Conservation (phyloP, 768 basidiomycete species). For the Rubroboletus satanas region DNA sequence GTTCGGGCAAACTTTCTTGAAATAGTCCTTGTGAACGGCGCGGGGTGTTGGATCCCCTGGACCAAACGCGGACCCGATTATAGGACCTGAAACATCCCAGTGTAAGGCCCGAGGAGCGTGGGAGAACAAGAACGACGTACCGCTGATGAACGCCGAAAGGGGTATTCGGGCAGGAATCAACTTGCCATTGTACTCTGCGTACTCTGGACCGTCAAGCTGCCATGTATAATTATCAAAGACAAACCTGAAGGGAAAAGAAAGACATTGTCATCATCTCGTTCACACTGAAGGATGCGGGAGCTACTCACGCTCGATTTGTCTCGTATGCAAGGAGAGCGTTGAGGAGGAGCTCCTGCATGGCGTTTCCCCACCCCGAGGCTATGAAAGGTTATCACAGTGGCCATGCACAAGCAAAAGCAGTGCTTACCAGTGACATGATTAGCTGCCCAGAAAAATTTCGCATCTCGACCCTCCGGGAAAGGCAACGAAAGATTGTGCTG, state of each 20-base stretch:
- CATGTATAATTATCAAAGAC: slow-evolving; percentile 62
- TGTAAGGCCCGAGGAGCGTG: background rate
- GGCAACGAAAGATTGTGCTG: slow-evolving; percentile 41
- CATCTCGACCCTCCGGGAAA: slow-evolving; percentile 38
- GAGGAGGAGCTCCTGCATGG: slow-evolving; percentile 54
- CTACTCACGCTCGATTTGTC: slow-evolving; percentile 46
- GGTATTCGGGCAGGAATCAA: slow-evolving; percentile 53
- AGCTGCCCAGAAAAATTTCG: slow-evolving; percentile 46
- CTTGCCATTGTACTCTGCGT: slow-evolving; percentile 46
- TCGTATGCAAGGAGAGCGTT: slow-evolving; percentile 47
- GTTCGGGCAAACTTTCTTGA: slow-evolving; percentile 45
- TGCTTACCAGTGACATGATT: slow-evolving; percentile 44
- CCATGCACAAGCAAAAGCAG: background rate
- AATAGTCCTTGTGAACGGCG: slow-evolving; percentile 45
- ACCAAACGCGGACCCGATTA: slow-evolving; percentile 40
- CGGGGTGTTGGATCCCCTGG: slow-evolving; percentile 37
- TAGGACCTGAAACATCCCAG: slow-evolving; percentile 33
- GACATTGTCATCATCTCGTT: background rate
- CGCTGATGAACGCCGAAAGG: slow-evolving; percentile 49
- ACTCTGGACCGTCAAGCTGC: slow-evolving; percentile 40
- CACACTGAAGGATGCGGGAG: too few relatives aligned
- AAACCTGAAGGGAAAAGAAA: slow-evolving; percentile 31
- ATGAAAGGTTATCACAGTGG: background rate
- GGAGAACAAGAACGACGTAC: slow-evolving; percentile 26
- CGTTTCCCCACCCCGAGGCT: slow-evolving; percentile 62